phyloP scores from a whole-genome alignment of 2,329 filamentous ascomycete species.

The Botryotinia narcissicola region DNA sequence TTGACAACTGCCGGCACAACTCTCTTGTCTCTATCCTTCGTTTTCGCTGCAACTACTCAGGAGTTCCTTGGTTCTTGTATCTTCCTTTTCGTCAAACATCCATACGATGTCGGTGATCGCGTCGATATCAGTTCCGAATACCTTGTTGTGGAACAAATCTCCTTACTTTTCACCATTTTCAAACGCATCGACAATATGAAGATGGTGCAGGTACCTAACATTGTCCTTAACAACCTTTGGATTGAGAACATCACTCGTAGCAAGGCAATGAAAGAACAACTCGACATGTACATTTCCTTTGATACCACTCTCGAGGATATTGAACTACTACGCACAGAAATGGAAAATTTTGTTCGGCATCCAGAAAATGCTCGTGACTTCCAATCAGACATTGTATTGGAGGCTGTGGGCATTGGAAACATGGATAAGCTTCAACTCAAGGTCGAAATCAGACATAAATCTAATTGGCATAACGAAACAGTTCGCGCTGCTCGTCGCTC shows the following conservation, averaged over 20 bases:
- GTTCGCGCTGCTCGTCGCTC: constrained; percentile 78
- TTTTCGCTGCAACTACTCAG: constrained; percentile 87
- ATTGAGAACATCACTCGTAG: constrained; percentile 91
- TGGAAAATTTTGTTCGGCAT: constrained; percentile 78
- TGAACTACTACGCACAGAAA: constrained; percentile 77
- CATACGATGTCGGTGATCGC: constrained; percentile 92
- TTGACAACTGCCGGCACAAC: constrained; percentile 88
- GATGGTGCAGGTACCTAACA: constrained; percentile 78
- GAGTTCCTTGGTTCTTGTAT: constrained; percentile 98
- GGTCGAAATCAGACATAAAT: constrained; percentile 87
- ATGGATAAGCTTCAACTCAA: constrained; percentile 85
- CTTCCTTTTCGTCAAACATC: constrained; percentile 98
- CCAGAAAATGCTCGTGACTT: constrained; percentile 91
- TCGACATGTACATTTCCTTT: constrained; percentile 78
- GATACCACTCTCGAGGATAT: constrained; percentile 89
- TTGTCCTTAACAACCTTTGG: constrained; percentile 87
- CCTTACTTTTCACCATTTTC: constrained; percentile 89
- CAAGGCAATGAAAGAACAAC: constrained; percentile 81
- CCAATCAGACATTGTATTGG: constrained; percentile 76
- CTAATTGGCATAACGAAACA: constrained; percentile 84
- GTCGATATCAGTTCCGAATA: constrained; percentile 72
- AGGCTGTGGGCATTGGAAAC: constrained; percentile 74
- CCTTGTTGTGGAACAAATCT: constrained; percentile 89
- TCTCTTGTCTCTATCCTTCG: constrained; percentile 91
- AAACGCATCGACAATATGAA: constrained; percentile 79